phyloP scores from a whole-genome alignment of 2,329 filamentous ascomycete species.

The Anisogramma anomala region DNA sequence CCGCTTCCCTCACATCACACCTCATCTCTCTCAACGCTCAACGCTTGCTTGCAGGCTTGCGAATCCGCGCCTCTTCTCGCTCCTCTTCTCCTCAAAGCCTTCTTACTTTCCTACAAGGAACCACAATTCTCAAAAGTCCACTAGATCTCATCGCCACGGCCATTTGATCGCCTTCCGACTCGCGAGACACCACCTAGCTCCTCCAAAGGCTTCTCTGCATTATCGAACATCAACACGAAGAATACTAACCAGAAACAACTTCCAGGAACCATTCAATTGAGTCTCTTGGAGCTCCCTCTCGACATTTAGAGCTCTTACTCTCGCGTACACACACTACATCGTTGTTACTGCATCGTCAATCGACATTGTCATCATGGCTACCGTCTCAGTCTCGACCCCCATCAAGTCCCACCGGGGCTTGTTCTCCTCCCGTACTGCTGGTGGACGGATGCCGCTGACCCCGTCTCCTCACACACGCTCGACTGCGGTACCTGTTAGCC shows the following conservation, averaged over 20 bases:
- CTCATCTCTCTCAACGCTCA: conserved; percentile 1
- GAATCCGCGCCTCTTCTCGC: neutral
- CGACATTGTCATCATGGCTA: conserved; percentile 57
- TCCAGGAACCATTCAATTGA: conserved; percentile 48
- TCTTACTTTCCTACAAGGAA: conserved; percentile 19
- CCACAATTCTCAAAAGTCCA: conserved; percentile 25
- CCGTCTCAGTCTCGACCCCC: conserved; percentile 69
- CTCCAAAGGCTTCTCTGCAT: conserved; percentile 33
- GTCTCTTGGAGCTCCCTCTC: conserved; percentile 45
- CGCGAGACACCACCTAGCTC: conserved; percentile 25
- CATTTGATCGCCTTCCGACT: conserved; percentile 38
- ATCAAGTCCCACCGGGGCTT: conserved; percentile 90
- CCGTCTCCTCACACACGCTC: conserved; percentile 67
- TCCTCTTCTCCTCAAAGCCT: conserved; percentile 18
- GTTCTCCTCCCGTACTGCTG: conserved; percentile 85
- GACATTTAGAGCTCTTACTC: conserved; percentile 27
- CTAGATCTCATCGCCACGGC: conserved; percentile 38
- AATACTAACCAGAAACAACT: conserved; percentile 33
- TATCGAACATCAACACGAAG: conserved; percentile 31
- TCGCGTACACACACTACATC: conserved; percentile 21
- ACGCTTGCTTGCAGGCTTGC: neutral
- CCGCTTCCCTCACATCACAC: conserved; percentile 5
- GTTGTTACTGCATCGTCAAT: conserved; percentile 22
- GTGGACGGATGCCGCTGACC: conserved; percentile 87
- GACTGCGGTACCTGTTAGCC: conserved; percentile 36